phyloP scores from a whole-genome alignment of 2,329 filamentous ascomycete genomes.

The Chrysoporthe austroafricana region DNA sequence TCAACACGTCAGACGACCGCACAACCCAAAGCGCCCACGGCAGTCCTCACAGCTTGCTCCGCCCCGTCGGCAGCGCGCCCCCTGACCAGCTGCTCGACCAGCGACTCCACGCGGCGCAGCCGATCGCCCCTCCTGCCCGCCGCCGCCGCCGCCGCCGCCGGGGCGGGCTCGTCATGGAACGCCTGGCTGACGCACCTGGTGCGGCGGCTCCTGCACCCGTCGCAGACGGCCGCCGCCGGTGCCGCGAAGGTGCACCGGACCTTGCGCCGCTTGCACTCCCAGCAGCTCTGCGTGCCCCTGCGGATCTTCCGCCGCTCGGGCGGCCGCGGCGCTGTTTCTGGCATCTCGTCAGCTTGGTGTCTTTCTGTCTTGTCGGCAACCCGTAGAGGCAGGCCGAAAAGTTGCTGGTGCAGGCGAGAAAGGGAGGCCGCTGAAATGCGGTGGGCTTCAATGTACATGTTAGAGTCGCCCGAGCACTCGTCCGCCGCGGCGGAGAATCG shows the following conservation, averaged over 20 bases:
- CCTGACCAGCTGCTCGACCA: slow-evolving; percentile 34
- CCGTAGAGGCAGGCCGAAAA: no score
- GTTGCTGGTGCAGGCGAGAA: no score
- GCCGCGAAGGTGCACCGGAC: slow-evolving; percentile 49
- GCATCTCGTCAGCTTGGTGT: no score
- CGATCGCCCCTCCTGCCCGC: slow-evolving; percentile 35
- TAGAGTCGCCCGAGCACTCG: no score
- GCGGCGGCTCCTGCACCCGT: slow-evolving; percentile 46
- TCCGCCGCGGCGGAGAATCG: slow-evolving; percentile 15
- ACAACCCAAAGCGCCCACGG: no score
- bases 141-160: slow-evolving; percentile 25
- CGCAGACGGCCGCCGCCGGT: slow-evolving; percentile 44
- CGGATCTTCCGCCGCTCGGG: slow-evolving; percentile 45
- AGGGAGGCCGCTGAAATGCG: no score
- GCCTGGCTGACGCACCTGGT: slow-evolving; percentile 52
- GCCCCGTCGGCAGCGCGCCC: no score
- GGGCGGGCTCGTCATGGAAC: slow-evolving; percentile 39
- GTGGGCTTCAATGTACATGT: no score
- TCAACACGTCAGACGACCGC: background rate
- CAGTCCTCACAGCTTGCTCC: no score
- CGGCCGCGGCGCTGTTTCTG: background rate
- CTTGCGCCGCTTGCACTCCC: slow-evolving; percentile 60
- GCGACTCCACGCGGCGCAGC: slow-evolving; percentile 42
- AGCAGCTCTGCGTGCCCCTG: slow-evolving; percentile 59
- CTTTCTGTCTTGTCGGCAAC: no score